A percentile compares a stretch with the other conserved stretches of the same genome.
These are phyloP conservation scores for Neckera pumila DNA, from an alignment of 225 moss, liverwort and hornwort species.

Conservation along the genomic window DNA sequence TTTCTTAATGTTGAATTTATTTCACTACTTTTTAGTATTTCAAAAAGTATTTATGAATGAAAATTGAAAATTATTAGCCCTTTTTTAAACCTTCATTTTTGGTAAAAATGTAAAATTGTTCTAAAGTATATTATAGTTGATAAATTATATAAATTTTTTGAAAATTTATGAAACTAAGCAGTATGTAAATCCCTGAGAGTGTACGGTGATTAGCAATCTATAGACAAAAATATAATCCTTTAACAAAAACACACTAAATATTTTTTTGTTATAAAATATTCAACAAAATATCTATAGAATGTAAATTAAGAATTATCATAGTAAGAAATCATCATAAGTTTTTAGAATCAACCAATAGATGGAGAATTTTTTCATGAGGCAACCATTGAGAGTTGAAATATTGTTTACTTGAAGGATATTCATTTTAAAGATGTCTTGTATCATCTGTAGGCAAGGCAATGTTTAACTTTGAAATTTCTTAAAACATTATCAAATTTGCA, in stretches of 20 bases:
- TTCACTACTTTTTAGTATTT: no score
- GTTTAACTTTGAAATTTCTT: not conserved
- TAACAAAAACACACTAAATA: not conserved
- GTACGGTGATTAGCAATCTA: no score
- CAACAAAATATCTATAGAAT: not conserved
- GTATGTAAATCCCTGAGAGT: no score
- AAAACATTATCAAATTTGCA: not conserved
- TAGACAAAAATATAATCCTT: not conserved
- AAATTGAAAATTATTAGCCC: no score
- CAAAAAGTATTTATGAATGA: no score
- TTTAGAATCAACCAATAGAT: fast-evolving
- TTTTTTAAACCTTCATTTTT: no score
- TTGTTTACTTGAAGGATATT: not conserved
- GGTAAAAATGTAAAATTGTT: no score
- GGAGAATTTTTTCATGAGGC: not conserved
- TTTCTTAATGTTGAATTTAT: no score
- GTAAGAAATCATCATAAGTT: not conserved
- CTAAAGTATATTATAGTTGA: no score
- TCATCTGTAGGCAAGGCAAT: not conserved
- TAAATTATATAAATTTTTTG: no score
- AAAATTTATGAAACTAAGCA: no score
- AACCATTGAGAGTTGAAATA: not conserved
- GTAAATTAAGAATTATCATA: not conserved
- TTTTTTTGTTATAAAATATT: no score
- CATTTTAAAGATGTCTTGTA: not conserved